Percentiles rank a stretch among this genome's conserved stretches.
These are phyloP conservation scores for Albifimbria verrucaria DNA, from an alignment of 2,329 filamentous ascomycete species.

Conservation along the genomic window DNA sequence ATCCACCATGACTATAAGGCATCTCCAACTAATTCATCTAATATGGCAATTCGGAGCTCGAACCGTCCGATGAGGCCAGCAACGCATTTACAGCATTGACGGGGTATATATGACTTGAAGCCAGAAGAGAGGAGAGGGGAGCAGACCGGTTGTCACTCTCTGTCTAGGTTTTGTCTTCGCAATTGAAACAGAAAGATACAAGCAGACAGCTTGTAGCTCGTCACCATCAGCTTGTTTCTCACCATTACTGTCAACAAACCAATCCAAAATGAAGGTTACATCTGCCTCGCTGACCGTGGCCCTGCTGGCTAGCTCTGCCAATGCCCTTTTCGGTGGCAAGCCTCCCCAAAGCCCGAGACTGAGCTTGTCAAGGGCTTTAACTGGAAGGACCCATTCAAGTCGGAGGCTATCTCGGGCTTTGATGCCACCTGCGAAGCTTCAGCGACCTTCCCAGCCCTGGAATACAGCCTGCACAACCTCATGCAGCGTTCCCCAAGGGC, in stretches of 20 bases:
- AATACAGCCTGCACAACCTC: conserved; percentile 43
- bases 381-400: conserved; percentile 38
- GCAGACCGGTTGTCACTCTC: too few relatives aligned
- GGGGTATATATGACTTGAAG: conserved; percentile 1
- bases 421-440: conserved; percentile 30
- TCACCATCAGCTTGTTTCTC: neutral
- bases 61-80: conserved; percentile 25
- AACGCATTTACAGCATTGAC: conserved; percentile 9
- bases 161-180: too few relatives aligned
- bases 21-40: conserved; percentile 5
- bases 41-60: conserved; percentile 20
- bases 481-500: conserved; percentile 31
- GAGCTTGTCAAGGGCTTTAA: conserved; percentile 35
- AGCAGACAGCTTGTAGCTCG: neutral
- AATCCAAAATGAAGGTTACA: conserved; percentile 18
- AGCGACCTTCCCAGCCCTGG: conserved; percentile 31
- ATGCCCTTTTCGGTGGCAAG: conserved; percentile 23
- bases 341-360: conserved; percentile 24
- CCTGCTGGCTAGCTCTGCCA: conserved; percentile 14
- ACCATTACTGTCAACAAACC: neutral
- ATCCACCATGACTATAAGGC: neutral
- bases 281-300: conserved; percentile 7
- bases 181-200: too few relatives aligned
- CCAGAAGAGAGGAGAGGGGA: neutral
- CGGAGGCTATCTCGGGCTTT: conserved; percentile 24